Conservation (phyloP, 2,329 filamentous ascomycete species). For the Albophoma yamanashiensis region DNA sequence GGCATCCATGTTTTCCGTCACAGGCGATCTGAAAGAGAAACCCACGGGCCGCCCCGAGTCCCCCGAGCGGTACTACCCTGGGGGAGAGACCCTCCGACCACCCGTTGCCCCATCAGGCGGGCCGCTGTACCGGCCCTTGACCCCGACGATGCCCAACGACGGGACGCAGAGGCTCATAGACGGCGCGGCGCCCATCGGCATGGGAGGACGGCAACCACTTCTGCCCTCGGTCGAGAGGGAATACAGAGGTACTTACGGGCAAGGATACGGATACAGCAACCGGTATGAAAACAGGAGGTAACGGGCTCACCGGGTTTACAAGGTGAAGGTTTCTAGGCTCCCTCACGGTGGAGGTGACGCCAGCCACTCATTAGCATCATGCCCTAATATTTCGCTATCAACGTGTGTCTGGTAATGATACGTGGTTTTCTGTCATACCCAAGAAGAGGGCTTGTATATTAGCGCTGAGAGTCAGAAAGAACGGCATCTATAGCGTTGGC, state of each 20-base stretch:
- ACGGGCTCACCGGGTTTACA: neutral
- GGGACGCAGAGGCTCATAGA: constrained; percentile 27
- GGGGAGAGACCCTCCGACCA: constrained; percentile 10
- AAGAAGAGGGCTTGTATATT: neutral
- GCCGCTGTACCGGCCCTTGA: constrained; percentile 25
- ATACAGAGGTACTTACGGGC: constrained; percentile 6
- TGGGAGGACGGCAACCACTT: constrained; percentile 9
- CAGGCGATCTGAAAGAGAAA: constrained; percentile 25
- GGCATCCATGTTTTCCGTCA: constrained; percentile 31
- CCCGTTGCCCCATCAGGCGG: constrained; percentile 14
- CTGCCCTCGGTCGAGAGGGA: neutral
- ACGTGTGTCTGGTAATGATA: neutral
- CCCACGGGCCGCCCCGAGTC: constrained; percentile 18
- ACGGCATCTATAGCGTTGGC: neutral
- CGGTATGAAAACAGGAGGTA: constrained; percentile 12
- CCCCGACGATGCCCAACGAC: constrained; percentile 21
- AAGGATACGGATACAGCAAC: constrained; percentile 7
- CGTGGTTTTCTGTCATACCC: neutral
- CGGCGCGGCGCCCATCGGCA: constrained; percentile 28
- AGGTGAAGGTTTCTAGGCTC: neutral
- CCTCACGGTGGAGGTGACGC: neutral
- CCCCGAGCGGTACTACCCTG: constrained; percentile 20
- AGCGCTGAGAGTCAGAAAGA: neutral
- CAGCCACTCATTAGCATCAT: neutral
- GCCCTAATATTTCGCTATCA: neutral